A percentile compares a stretch with the other conserved stretches of the same genome.
phyloP scores from a whole-genome alignment of 169 alveolate genomes.

The Babesia gibsoni region DNA sequence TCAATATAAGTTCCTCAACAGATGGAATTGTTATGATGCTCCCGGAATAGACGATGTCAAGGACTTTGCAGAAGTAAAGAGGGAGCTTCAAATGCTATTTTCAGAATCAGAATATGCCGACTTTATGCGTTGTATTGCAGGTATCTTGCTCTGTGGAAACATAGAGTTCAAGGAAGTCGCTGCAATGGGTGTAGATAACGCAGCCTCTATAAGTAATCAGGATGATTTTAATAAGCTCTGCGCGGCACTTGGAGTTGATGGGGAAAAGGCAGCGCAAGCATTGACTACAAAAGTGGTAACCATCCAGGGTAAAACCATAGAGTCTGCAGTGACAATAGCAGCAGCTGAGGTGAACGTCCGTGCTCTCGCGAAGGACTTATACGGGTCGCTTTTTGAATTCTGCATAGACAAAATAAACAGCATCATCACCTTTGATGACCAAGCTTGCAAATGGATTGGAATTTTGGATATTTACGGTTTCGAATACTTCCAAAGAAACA shows the following conservation, averaged over 20 bases:
- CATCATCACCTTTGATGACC: conserved; percentile 71
- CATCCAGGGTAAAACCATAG: conserved; percentile 63
- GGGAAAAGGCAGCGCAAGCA: conserved; percentile 49
- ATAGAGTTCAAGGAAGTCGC: conserved; percentile 64
- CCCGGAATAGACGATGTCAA: conserved; percentile 73
- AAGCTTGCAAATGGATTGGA: conserved; percentile 84
- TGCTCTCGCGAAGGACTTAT: conserved; percentile 78
- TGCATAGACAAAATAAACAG: conserved; percentile 73
- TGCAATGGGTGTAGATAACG: conserved; percentile 67
- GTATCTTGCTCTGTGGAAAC: conserved; percentile 77
- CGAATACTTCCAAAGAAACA: conserved; percentile 93
- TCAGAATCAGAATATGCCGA: conserved; percentile 17
- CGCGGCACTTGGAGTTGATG: conserved; percentile 64
- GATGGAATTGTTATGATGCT: conserved; percentile 71
- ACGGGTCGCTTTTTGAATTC: conserved; percentile 73
- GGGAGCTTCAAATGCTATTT: conserved; percentile 44
- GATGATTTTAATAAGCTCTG: conserved; percentile 57
- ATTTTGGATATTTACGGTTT: conserved; percentile 98
- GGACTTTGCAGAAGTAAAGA: conserved; percentile 52
- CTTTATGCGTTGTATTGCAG: conserved; percentile 57
- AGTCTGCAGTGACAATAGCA: conserved; percentile 63
- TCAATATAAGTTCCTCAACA: conserved; percentile 62
- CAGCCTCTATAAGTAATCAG: conserved; percentile 50
- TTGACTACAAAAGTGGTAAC: conserved; percentile 67
- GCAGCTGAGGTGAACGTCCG: conserved; percentile 68